These are phyloP conservation scores for Platanus orientalis DNA, from an alignment of 164 flowering plant genomes.

Conservation along the genomic window DNA sequence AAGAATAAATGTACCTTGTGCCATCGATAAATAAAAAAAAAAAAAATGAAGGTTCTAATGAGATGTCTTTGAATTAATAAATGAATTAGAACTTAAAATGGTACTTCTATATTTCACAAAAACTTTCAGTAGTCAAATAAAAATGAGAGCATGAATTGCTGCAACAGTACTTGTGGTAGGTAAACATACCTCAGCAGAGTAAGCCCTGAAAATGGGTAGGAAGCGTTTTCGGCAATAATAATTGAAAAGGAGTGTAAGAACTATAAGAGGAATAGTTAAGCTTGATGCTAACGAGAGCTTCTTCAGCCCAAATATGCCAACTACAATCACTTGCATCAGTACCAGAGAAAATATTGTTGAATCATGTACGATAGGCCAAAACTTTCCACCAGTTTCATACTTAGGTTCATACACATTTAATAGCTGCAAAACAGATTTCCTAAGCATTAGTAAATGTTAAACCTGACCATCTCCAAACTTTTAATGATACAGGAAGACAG, in stretches of 20 bases:
- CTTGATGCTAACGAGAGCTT: slow-evolving; percentile 74
- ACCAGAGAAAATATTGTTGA: slow-evolving; percentile 72
- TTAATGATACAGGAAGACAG: background rate
- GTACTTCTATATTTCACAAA: too few relatives aligned
- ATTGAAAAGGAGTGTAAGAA: slow-evolving; percentile 73
- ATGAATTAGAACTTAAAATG: too few relatives aligned
- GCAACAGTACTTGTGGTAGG: background rate
- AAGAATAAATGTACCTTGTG: too few relatives aligned
- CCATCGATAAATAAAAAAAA: too few relatives aligned
- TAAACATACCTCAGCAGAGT: slow-evolving; percentile 69
- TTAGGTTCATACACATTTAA: slow-evolving; percentile 68
- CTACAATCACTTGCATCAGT: slow-evolving; percentile 77
- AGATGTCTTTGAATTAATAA: too few relatives aligned
- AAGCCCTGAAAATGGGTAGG: slow-evolving; percentile 61
- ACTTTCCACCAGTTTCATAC: slow-evolving; percentile 77
- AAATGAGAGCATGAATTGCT: background rate
- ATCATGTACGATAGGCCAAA: slow-evolving; percentile 86
- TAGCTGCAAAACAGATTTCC: slow-evolving; percentile 43
- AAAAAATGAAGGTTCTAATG: too few relatives aligned
- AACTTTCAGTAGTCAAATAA: background rate
- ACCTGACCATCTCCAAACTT: background rate
- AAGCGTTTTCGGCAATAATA: slow-evolving; percentile 82
- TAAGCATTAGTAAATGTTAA: slow-evolving; percentile 1
- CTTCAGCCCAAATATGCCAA: slow-evolving; percentile 88
- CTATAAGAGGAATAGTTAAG: slow-evolving; percentile 64